Conservation (phyloP, 2,329 filamentous ascomycete genomes). For the Apiospora phragmitis region DNA sequence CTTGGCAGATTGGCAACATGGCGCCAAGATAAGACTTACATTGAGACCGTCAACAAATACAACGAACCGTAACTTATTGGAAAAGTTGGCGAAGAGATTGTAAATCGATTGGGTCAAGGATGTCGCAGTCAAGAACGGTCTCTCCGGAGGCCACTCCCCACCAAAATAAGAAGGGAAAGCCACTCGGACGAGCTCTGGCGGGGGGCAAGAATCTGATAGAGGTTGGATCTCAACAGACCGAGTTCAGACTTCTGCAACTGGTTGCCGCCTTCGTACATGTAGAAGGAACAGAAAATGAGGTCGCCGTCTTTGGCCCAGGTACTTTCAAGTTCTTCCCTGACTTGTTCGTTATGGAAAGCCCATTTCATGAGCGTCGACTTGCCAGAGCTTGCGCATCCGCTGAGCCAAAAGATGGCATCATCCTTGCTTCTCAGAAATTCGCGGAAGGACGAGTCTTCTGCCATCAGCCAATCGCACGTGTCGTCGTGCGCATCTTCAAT, state of each 20-base stretch:
- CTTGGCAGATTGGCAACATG: neutral
- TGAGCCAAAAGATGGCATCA: slow-evolving; percentile 20
- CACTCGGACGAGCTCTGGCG: slow-evolving; percentile 14
- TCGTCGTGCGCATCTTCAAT: slow-evolving; percentile 3
- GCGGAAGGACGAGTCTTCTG: slow-evolving; percentile 9
- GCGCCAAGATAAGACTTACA: neutral
- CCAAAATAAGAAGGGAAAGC: slow-evolving; percentile 25
- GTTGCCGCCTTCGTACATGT: slow-evolving; percentile 13
- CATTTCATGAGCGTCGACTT: slow-evolving; percentile 22
- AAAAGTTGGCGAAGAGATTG: slow-evolving; percentile 31
- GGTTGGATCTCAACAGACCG: slow-evolving; percentile 10
- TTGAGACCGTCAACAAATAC: slow-evolving; percentile 33
- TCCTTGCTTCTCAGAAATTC: slow-evolving; percentile 17
- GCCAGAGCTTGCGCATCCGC: slow-evolving; percentile 22
- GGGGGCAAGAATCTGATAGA: slow-evolving; percentile 14
- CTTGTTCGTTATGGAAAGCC: neutral
- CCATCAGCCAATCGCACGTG: slow-evolving; percentile 14
- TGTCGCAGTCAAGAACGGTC: slow-evolving; percentile 25
- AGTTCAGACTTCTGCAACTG: slow-evolving; percentile 15
- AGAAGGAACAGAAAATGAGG: slow-evolving; percentile 12
- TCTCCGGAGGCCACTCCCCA: slow-evolving; percentile 29
- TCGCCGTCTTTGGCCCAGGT: slow-evolving; percentile 12
- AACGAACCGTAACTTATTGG: slow-evolving; percentile 26
- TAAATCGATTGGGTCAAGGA: slow-evolving; percentile 33
- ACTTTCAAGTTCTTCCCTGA: neutral